phyloP scores from a whole-genome alignment of 768 basidiomycete species.

The Russula dissimulans region DNA sequence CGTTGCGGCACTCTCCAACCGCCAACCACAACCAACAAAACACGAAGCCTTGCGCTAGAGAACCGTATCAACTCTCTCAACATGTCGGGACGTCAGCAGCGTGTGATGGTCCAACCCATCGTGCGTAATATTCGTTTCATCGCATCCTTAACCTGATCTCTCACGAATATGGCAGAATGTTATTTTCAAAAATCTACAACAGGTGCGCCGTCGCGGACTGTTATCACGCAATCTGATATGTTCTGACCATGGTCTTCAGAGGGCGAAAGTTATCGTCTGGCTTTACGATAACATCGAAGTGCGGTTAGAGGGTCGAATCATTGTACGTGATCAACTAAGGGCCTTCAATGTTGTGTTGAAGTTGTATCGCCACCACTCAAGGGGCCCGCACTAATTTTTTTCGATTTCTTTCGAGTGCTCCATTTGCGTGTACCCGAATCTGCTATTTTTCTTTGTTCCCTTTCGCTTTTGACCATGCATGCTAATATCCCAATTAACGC shows the following conservation, averaged over 20 bases:
- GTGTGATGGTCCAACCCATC: slow-evolving; percentile 99
- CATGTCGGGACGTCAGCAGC: slow-evolving; percentile 90
- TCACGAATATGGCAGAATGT: slow-evolving; percentile 55
- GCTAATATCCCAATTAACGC: slow-evolving; percentile 18
- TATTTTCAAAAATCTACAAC: slow-evolving; percentile 96
- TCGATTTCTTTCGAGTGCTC: background rate
- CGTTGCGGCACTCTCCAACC: background rate
- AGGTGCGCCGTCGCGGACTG: slow-evolving; percentile 34
- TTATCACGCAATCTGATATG: slow-evolving; percentile 6
- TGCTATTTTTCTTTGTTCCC: slow-evolving; percentile 6
- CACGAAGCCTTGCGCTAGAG: background rate
- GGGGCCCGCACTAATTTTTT: slow-evolving; percentile 23
- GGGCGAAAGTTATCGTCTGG: slow-evolving; percentile 84
- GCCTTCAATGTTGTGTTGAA: slow-evolving; percentile 32
- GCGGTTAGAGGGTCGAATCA: slow-evolving; percentile 92
- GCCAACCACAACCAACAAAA: background rate
- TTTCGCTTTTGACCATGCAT: background rate
- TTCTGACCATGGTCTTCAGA: slow-evolving; percentile 35
- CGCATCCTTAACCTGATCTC: slow-evolving; percentile 18
- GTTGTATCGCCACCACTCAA: slow-evolving; percentile 28
- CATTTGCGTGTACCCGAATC: background rate
- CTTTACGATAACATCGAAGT: slow-evolving; percentile 95
- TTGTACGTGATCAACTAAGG: slow-evolving; percentile 51
- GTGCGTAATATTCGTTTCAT: slow-evolving; percentile 40
- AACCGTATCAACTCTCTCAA: slow-evolving; percentile 24